Evolutionary conservation across 768 basidiomycete species (phyloP), one percentile per base, ranked within the genome.

Genomic region (Scleroderma citrinum): DNA sequence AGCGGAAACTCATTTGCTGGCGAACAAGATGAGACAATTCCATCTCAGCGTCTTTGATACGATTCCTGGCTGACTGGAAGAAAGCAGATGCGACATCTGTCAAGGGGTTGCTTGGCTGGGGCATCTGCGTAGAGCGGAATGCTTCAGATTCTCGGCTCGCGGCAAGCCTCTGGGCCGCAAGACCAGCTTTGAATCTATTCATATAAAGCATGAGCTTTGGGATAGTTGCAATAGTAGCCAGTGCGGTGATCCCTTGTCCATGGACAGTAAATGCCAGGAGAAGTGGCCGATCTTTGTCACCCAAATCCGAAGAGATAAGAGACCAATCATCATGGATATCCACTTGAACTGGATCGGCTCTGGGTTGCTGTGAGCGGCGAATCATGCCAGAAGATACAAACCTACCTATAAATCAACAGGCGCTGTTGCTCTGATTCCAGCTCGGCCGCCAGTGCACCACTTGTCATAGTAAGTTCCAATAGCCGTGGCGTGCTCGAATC

Each of bases 1-100:
- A 73, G 26, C 75, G 77, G 42, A 93, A 76, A 53, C 80, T 82
- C 76, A 93, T 83, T 50, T 82, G 78, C 61, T 91, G 87, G 44
- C 75, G 71, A 52, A 93, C 79, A 14, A 77, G 67, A 53, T 83
- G 82, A 5, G 77, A 76, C 7, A 86, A 64, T 1, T 71, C 76
- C 8, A 69, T 65, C 49, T 85, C 85, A 13, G 76, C 73, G 65
- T 88, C 87, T 55, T 78, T 83, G 65, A 90, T 78, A 19, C 81
- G 78, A 37, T 71, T 81, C 36, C 81, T 77, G 23, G 90, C 86
- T 0, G 87, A 86, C 47, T 77, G 72, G 34, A 92, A 65, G 81
- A 92, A 87, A 26, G 89, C 87, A 53, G 87, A 81, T 2, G 91
- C 90, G n/a, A 92, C 88, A 12, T 85, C 80, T 2, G 87, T 88